Conservation (phyloP, 2,329 filamentous ascomycete genomes). For the Pezicula radicicola region DNA sequence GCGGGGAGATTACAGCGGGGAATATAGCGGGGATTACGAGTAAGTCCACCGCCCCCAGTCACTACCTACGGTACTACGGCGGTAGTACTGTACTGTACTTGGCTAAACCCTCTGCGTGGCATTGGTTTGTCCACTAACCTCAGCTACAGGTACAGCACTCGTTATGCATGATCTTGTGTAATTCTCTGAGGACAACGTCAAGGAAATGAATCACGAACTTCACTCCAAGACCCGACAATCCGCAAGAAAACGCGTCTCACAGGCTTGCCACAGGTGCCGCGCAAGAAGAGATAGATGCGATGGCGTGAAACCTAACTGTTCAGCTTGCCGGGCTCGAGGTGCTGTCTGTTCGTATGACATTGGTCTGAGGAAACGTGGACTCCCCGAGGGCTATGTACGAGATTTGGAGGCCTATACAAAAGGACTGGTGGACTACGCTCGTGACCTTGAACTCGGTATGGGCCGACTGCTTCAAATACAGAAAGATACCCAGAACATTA, state of each 20-base stretch:
- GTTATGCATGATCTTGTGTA: no score
- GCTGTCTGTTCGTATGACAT: conserved; percentile 61
- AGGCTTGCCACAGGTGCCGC: conserved; percentile 49
- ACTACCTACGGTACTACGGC: no score
- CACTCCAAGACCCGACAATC: not conserved
- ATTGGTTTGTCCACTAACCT: no score
- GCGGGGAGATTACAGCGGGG: no score
- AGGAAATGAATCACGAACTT: not conserved
- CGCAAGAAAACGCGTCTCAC: conserved; percentile 32
- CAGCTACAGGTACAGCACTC: no score
- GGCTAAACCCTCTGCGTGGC: no score
- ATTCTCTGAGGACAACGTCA: not conserved
- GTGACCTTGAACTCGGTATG: not conserved
- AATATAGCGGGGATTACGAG: no score
- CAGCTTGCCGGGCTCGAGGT: conserved; percentile 47
- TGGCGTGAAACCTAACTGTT: conserved; percentile 56
- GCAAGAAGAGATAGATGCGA: conserved; percentile 54
- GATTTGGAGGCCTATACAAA: conserved; percentile 53
- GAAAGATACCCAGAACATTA: conserved; percentile 44
- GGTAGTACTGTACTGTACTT: no score
- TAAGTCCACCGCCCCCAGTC: no score
- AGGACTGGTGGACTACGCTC: not conserved
- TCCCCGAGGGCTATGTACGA: conserved; percentile 69
- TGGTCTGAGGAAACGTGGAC: conserved; percentile 69
- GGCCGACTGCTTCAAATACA: not conserved